phyloP scores from a whole-genome alignment of 495 filamentous ascomycete species.

The Daldinia loculata region DNA sequence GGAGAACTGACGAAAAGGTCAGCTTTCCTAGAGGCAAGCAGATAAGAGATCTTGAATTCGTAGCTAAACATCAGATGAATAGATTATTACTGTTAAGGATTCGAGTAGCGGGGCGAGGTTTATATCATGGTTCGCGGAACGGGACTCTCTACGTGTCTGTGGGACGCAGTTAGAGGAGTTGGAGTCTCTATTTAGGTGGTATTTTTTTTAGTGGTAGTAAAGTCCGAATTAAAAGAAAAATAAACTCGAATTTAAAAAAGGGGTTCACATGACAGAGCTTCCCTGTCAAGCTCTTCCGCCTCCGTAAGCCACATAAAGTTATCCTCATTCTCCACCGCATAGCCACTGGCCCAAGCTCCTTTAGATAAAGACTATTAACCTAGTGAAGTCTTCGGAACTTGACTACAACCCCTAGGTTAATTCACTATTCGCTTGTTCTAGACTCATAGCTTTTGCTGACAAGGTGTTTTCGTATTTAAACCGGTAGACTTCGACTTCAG shows the following conservation, averaged over 20 bases:
- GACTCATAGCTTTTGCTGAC: too few relatives aligned
- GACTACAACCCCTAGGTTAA: too few relatives aligned
- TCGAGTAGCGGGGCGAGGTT: slow-evolving; percentile 2
- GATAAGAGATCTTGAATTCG: slow-evolving; percentile 16
- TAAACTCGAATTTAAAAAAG: neutral
- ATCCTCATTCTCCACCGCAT: neutral
- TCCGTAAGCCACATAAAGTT: neutral
- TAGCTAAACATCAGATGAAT: slow-evolving; percentile 35
- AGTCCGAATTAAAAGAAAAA: neutral
- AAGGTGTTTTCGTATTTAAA: too few relatives aligned
- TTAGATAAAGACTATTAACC: neutral
- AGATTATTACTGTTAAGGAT: slow-evolving; percentile 2
- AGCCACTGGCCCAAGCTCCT: neutral
- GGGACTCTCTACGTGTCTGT: neutral
- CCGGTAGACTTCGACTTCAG: too few relatives aligned
- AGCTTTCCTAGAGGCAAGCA: slow-evolving; percentile 35
- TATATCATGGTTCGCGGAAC: neutral
- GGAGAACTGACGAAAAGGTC: slow-evolving; percentile 33
- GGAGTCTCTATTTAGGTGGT: neutral
- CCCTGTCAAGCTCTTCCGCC: neutral
- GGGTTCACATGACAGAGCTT: neutral
- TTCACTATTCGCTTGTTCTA: too few relatives aligned
- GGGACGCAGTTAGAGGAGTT: neutral
- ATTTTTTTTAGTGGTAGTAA: neutral
- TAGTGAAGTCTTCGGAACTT: too few relatives aligned